Evolutionary conservation across 306 rosid species (phyloP).

Genomic region (Rosa persica): DNA sequence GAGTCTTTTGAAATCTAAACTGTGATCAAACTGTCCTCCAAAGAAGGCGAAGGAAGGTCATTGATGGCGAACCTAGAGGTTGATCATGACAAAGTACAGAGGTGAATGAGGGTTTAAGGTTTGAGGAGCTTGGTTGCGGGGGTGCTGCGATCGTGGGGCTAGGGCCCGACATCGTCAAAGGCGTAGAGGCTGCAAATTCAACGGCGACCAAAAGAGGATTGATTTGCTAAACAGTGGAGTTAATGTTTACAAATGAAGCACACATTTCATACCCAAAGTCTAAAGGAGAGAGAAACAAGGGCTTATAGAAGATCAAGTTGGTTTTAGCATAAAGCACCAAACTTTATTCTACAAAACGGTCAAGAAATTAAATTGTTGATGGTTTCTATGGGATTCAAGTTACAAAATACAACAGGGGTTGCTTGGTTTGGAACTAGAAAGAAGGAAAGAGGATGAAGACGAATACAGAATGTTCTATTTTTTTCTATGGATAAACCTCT

Average conservation of each 20-base stretch:
- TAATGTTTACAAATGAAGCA: neutral
- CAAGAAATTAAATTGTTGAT: neutral
- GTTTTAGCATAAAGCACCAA: constrained; percentile 8
- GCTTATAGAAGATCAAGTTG: neutral
- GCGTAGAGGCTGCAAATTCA: no score
- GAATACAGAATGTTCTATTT: neutral
- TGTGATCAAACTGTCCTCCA: no score
- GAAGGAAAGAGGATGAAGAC: neutral
- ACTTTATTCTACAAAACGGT: neutral
- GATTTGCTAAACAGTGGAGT: neutral
- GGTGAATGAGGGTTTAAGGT: no score
- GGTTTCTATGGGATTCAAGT: neutral
- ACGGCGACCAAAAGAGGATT: constrained; percentile 14
- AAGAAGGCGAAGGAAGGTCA: no score
- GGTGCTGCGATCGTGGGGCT: no score
- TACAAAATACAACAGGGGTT: neutral
- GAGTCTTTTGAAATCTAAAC: no score
- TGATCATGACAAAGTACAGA: no score
- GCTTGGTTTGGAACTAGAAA: neutral
- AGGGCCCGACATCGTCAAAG: no score
- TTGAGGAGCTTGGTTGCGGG: no score
- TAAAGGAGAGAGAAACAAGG: neutral
- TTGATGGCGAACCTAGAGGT: no score
- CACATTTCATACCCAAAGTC: neutral
- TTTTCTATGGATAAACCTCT: no score